These are phyloP conservation scores for Carex parvula DNA, from an alignment of 176 grass and related monocot genomes.

Conservation along the genomic window DNA sequence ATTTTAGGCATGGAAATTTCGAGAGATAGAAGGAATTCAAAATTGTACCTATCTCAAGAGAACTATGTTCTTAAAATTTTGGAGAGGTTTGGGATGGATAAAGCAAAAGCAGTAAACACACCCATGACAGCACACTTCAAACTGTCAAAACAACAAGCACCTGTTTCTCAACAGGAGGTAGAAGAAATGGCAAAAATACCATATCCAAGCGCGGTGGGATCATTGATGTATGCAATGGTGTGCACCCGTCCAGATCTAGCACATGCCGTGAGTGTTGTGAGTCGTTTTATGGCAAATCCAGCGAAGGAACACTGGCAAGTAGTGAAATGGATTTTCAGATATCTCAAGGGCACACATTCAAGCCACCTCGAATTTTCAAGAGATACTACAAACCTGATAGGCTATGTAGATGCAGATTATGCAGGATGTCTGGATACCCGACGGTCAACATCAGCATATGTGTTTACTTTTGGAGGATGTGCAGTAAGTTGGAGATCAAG, in stretches of 20 bases:
- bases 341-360: not conserved
- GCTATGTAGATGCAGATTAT: not conserved
- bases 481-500: not conserved
- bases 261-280: not conserved
- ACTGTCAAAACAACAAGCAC: not conserved
- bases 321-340: conserved; percentile 5
- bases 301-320: not conserved
- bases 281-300: not conserved
- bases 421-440: not conserved
- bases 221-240: not conserved
- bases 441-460: not conserved
- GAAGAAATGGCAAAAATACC: not conserved
- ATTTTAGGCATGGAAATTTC: not conserved
- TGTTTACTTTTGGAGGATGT: not conserved
- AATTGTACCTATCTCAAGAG: not conserved
- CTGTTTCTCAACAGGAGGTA: not conserved
- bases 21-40: not conserved
- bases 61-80: not conserved
- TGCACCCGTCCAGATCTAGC: not conserved
- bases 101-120: not conserved
- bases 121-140: not conserved
- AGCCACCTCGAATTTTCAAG: not conserved
- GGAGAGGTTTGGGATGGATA: not conserved
- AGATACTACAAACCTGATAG: not conserved
- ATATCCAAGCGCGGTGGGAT: not conserved